Evolutionary conservation across 306 rosid species (phyloP).

Genomic region (Castanea crenata): DNA sequence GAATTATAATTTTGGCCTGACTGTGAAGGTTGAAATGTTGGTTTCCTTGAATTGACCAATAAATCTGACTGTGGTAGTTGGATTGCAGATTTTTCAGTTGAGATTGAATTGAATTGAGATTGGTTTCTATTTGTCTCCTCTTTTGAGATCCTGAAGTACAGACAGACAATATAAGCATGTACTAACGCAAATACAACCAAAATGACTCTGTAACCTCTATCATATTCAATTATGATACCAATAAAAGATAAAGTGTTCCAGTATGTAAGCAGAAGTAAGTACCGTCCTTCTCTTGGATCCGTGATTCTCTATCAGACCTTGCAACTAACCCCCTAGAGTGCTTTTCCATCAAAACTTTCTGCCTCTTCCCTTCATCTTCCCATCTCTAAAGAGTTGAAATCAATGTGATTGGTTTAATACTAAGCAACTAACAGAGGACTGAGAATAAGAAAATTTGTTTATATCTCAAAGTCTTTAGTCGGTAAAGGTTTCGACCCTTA

Average conservation of each 20-base stretch:
- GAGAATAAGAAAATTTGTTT: constrained; percentile 14
- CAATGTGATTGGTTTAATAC: constrained; percentile 12
- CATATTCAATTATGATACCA: neutral
- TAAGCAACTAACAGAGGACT: constrained; percentile 2
- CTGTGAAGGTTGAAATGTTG: constrained; percentile 24
- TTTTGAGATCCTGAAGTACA: constrained; percentile 50
- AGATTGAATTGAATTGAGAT: constrained; percentile 30
- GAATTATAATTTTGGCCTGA: neutral
- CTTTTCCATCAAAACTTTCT: constrained; percentile 63
- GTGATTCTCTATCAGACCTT: constrained; percentile 62
- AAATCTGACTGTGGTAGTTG: neutral
- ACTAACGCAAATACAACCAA: neutral
- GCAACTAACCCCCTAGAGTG: constrained; percentile 77
- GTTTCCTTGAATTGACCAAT: neutral
- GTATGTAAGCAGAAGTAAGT: neutral
- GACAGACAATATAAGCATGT: constrained; percentile 7
- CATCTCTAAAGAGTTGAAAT: constrained; percentile 51
- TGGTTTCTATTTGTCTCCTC: constrained; percentile 32
- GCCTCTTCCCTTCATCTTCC: constrained; percentile 74
- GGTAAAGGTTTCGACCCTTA: constrained; percentile 90
- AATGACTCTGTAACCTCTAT: neutral
- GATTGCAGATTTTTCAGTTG: constrained; percentile 1
- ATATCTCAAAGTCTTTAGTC: constrained; percentile 67
- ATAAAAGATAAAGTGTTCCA: constrained; percentile 2
- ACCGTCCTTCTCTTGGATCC: constrained; percentile 66